These are phyloP conservation scores for Raphanus hybrid DNA, from an alignment of 441 rosid species.

Conservation along the genomic window DNA sequence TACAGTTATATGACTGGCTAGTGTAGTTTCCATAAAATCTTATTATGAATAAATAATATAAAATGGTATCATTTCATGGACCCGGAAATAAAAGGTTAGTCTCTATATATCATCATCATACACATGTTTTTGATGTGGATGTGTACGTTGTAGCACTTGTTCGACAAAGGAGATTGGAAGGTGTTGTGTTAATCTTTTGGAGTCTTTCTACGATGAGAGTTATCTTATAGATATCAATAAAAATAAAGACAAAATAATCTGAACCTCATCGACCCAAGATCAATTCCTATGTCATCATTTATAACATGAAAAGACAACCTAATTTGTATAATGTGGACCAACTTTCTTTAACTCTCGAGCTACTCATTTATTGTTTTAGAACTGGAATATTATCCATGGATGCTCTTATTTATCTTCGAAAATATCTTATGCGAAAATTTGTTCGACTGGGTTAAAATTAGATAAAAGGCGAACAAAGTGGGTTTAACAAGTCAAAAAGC, in stretches of 20 bases:
- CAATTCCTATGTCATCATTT: constrained; percentile 12
- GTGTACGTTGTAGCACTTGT: constrained; percentile 38
- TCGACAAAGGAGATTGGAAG: constrained; percentile 39
- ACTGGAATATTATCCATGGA: constrained; percentile 3
- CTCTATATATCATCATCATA: constrained; percentile 29
- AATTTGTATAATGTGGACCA: constrained; percentile 20
- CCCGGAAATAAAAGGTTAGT: constrained; percentile 22
- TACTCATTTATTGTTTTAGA: neutral
- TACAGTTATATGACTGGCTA: constrained; percentile 3
- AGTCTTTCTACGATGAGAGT: constrained; percentile 27
- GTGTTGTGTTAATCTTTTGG: constrained; percentile 29
- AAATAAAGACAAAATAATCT: constrained; percentile 26
- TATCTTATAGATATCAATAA: constrained; percentile 23
- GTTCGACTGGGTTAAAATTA: neutral
- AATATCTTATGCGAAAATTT: neutral
- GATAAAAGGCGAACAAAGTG: constrained; percentile 6
- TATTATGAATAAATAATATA: neutral
- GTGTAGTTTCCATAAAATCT: constrained; percentile 7
- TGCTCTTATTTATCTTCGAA: neutral
- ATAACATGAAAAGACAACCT: neutral
- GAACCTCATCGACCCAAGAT: constrained; percentile 35
- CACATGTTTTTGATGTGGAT: constrained; percentile 42
- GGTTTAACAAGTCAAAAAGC: constrained; percentile 26
- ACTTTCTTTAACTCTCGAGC: constrained; percentile 1
- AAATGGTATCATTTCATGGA: constrained; percentile 14